Conservation (phyloP, 805 yeast species). For the Nakazawaea sp. region DNA sequence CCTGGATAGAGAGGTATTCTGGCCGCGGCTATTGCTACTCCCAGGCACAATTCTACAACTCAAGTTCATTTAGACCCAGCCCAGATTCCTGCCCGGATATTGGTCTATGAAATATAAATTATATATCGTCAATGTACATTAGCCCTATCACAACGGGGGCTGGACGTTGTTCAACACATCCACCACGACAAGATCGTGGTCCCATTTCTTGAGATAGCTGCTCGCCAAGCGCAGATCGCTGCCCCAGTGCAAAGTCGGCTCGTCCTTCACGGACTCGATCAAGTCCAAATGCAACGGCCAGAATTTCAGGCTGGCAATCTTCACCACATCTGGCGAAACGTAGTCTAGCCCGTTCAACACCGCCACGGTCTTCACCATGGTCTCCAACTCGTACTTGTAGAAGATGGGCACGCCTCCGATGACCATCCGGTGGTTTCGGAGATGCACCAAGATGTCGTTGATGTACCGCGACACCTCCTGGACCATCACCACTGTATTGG, state of each 20-base stretch:
- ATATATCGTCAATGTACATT: no score
- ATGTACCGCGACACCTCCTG: slow-evolving; percentile 48
- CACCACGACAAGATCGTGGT: slow-evolving; percentile 41
- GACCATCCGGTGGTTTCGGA: slow-evolving; percentile 50
- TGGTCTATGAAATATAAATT: no score
- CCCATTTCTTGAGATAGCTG: slow-evolving; percentile 36
- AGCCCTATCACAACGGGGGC: slow-evolving; percentile 46
- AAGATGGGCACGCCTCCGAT: slow-evolving; percentile 44
- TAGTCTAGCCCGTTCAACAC: slow-evolving; percentile 31
- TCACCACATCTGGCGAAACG: slow-evolving; percentile 48
- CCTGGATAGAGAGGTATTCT: no score
- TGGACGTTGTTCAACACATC: slow-evolving; percentile 43
- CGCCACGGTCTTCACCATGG: slow-evolving; percentile 32
- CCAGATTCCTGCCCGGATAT: no score
- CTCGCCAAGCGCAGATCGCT: slow-evolving; percentile 37
- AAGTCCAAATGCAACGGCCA: slow-evolving; percentile 39
- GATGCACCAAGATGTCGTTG: slow-evolving; percentile 46
- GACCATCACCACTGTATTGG: slow-evolving; percentile 35
- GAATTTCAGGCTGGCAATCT: slow-evolving; percentile 38
- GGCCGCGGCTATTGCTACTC: no score
- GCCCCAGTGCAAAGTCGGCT: slow-evolving; percentile 50
- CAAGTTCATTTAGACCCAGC: no score
- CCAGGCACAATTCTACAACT: no score
- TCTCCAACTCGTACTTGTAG: slow-evolving; percentile 34
- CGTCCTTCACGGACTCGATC: slow-evolving; percentile 33